These are phyloP conservation scores for Fusarium globosum DNA, from an alignment of 2,329 filamentous ascomycete species.

Conservation along the genomic window DNA sequence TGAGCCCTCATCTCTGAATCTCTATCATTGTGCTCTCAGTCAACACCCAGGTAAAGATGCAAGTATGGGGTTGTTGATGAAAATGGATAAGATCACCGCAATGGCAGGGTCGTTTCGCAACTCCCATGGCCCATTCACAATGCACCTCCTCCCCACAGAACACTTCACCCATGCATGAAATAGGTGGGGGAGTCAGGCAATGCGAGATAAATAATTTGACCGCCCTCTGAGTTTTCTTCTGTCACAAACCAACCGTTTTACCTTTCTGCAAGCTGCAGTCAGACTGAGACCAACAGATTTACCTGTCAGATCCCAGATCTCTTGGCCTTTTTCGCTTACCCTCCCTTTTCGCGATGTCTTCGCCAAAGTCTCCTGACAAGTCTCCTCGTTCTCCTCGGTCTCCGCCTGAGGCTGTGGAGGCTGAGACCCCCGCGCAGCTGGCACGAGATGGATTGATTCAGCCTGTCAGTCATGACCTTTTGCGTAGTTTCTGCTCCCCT, in stretches of 20 bases:
- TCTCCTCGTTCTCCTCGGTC: neutral
- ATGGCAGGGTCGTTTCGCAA: neutral
- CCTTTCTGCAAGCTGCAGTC: neutral
- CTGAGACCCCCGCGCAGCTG: neutral
- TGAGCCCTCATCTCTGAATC: rapidly evolving
- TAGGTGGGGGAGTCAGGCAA: constrained; percentile 10
- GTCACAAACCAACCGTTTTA: neutral
- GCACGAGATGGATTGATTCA: neutral
- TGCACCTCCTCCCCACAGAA: constrained; percentile 1
- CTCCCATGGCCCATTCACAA: neutral
- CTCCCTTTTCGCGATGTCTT: neutral
- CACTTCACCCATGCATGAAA: neutral
- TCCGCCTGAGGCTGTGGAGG: neutral
- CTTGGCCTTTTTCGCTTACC: neutral
- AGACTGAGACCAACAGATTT: neutral
- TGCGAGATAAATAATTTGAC: constrained; percentile 23
- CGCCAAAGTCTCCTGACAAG: neutral
- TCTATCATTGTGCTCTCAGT: neutral
- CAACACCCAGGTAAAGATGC: too few relatives aligned
- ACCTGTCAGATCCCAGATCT: neutral
- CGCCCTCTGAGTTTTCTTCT: constrained; percentile 18
- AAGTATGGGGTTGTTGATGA: neutral
- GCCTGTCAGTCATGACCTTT: neutral
- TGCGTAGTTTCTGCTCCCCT: neutral
- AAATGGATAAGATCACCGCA: neutral